Conservation (phyloP, 768 basidiomycete genomes). For the Tylopilus sp. region DNA sequence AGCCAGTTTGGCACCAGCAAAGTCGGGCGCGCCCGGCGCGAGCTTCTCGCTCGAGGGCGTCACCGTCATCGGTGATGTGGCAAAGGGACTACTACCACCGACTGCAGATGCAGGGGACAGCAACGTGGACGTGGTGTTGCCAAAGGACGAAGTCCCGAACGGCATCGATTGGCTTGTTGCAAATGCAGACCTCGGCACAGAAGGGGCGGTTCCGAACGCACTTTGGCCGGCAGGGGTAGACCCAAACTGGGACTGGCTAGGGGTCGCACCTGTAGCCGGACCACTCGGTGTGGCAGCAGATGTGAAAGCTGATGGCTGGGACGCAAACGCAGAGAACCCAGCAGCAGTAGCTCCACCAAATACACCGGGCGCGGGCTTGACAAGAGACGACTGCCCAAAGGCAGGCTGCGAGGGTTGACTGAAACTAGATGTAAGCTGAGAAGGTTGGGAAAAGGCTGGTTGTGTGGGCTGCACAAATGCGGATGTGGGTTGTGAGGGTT, state of each 20-base stretch:
- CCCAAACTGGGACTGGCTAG: constrained; percentile 23
- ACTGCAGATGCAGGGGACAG: constrained; percentile 21
- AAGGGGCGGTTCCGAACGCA: constrained; percentile 11
- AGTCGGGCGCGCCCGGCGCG: constrained; percentile 30
- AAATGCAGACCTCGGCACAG: constrained; percentile 18
- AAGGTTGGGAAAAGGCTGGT: constrained; percentile 29
- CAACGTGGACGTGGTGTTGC: constrained; percentile 14
- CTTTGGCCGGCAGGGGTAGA: constrained; percentile 15
- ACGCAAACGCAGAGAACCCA: constrained; percentile 52
- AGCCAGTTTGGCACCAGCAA: constrained; percentile 30
- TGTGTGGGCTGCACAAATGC: constrained; percentile 31
- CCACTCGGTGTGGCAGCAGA: constrained; percentile 7
- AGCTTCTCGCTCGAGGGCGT: constrained; percentile 21
- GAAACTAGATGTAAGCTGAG: constrained; percentile 33
- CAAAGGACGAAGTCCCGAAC: constrained; percentile 26
- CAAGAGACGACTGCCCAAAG: constrained; percentile 39
- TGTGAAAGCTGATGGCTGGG: constrained; percentile 43
- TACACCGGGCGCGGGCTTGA: constrained; percentile 50
- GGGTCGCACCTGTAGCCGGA: constrained; percentile 1
- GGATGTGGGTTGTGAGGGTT: constrained; percentile 29
- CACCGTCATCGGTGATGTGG: constrained; percentile 25
- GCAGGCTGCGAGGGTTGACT: constrained; percentile 34
- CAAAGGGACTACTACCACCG: constrained; percentile 23
- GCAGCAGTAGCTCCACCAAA: constrained; percentile 44
- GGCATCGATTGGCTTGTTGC: constrained; percentile 17